Percentiles rank a stretch among this genome's conserved stretches.
Evolutionary conservation across 495 filamentous ascomycete species (phyloP).

Genomic region (Endocarpon pusillum): DNA sequence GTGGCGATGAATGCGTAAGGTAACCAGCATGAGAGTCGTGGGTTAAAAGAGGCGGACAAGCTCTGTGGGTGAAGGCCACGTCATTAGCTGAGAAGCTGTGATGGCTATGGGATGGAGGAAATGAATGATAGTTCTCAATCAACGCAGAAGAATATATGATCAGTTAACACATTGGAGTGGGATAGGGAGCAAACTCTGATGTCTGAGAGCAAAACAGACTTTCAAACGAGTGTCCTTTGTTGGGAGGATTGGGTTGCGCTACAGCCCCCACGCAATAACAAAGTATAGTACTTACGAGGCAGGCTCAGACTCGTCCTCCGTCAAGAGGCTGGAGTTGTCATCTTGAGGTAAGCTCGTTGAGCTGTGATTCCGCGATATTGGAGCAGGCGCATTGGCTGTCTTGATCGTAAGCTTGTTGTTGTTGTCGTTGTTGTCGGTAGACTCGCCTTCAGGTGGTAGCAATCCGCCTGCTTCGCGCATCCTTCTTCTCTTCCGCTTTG

Average conservation of each 20-base stretch:
- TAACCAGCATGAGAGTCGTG: constrained; percentile 66
- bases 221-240: no score
- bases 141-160: no score
- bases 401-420: no score
- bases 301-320: constrained; percentile 52
- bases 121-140: no score
- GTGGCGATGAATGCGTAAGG: constrained; percentile 66
- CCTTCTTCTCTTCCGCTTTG: not conserved
- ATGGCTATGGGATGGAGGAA: no score
- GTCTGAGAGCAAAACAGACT: no score
- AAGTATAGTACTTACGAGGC: constrained; percentile 41
- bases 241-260: no score
- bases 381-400: no score
- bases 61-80: constrained; percentile 19
- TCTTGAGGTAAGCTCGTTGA: constrained; percentile 10
- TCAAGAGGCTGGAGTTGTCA: constrained; percentile 39
- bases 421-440: no score
- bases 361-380: no score
- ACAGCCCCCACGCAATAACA: not conserved
- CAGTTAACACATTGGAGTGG: constrained; percentile 2
- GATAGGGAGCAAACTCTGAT: constrained; percentile 3
- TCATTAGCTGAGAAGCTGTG: constrained; percentile 10
- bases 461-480: not conserved
- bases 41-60: constrained; percentile 44
- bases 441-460: no score